A percentile compares a stretch with the other conserved stretches of the same genome.
phyloP scores from a whole-genome alignment of 73 alveolate genomes.

The Breviolum minutum region DNA sequence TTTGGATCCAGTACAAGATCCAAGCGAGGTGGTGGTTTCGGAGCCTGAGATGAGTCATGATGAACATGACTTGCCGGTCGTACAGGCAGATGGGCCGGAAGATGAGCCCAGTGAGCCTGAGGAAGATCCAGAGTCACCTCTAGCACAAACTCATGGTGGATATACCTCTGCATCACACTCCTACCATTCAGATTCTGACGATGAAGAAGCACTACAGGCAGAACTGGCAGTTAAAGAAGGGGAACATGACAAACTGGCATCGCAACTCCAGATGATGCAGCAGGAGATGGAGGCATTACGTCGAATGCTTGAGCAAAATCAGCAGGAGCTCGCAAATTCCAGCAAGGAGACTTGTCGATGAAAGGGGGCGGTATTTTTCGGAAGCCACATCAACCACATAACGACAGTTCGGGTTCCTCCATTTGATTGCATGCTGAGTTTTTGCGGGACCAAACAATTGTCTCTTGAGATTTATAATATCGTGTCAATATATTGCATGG shows the following conservation, averaged over 20 bases:
- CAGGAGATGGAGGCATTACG: constrained; percentile 61
- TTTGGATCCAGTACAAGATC: constrained; percentile 20
- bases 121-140: background rate
- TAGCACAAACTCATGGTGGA: background rate
- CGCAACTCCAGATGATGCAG: constrained; percentile 68
- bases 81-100: background rate
- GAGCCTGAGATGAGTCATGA: background rate
- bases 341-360: background rate
- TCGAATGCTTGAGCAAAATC: constrained; percentile 37
- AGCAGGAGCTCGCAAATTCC: constrained; percentile 59
- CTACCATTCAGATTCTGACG: constrained; percentile 41
- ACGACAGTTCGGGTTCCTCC: too few species aligned
- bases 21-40: background rate
- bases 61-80: background rate
- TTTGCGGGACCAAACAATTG: too few species aligned
- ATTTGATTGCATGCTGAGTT: too few species aligned
- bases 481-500: too few species aligned
- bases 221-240: constrained; percentile 23
- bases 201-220: constrained; percentile 13
- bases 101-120: background rate
- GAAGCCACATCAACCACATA: too few species aligned
- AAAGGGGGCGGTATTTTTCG: background rate
- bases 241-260: constrained; percentile 58
- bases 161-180: constrained; percentile 34
- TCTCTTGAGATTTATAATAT: too few species aligned